phyloP scores from a whole-genome alignment of 179 eudicot genomes.

The Corrigiola litoralis region DNA sequence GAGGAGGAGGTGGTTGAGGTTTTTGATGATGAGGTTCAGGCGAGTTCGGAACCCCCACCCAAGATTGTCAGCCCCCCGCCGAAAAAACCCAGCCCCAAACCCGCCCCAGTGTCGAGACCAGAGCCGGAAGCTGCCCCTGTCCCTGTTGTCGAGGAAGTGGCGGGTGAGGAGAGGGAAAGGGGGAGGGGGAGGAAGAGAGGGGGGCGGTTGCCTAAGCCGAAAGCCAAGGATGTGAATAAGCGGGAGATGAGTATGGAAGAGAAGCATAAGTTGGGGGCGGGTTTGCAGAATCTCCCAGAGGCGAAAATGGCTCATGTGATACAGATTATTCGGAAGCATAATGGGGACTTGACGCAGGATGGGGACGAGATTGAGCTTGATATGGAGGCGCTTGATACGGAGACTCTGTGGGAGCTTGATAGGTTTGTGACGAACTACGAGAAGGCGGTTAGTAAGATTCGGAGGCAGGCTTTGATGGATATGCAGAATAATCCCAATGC shows the following conservation, averaged over 20 bases:
- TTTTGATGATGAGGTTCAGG: too few species aligned
- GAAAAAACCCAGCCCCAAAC: constrained; percentile 4
- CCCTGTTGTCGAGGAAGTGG: too few species aligned
- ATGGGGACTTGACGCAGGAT: constrained; percentile 54
- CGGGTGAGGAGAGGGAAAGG: constrained; percentile 15
- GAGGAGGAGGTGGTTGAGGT: too few species aligned
- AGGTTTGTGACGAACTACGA: constrained; percentile 81
- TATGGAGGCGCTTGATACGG: constrained; percentile 78
- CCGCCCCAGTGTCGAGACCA: too few species aligned
- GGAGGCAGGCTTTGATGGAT: constrained; percentile 62
- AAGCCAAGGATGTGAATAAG: constrained; percentile 69
- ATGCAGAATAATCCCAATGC: constrained; percentile 29
- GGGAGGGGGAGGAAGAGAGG: constrained; percentile 33
- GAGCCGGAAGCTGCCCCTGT: too few species aligned
- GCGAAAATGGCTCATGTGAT: constrained; percentile 83
- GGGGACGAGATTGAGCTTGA: constrained; percentile 95
- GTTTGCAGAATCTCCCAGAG: constrained; percentile 69
- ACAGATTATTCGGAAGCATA: constrained; percentile 68
- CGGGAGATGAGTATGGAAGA: constrained; percentile 77
- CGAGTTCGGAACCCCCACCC: too few species aligned
- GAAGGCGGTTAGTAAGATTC: constrained; percentile 70
- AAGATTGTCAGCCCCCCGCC: too few species aligned
- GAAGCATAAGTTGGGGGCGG: constrained; percentile 68
- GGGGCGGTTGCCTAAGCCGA: constrained; percentile 70
- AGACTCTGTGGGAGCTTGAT: constrained; percentile 93